Conservation (phyloP, 1,284 basidiomycete genomes). For the Kalmanozyma brasiliensis region DNA sequence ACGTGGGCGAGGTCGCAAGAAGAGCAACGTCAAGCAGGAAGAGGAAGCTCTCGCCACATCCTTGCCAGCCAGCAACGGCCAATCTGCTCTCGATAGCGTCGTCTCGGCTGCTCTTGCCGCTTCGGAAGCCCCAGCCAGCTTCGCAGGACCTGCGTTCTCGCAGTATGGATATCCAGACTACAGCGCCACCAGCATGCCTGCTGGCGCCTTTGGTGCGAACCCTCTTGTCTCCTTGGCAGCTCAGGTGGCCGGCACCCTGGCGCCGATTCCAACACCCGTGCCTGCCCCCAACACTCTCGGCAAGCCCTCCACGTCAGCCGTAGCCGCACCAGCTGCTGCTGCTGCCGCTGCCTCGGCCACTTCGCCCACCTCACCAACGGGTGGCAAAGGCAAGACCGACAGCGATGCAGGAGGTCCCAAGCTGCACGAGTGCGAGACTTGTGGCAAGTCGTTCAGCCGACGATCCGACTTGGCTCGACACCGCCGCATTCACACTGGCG, state of each 20-base stretch:
- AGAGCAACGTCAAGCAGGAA: constrained; percentile 29
- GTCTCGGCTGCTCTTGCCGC: constrained; percentile 33
- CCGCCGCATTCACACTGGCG: constrained; percentile 87
- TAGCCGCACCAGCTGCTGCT: constrained; percentile 7
- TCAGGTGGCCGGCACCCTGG: constrained; percentile 33
- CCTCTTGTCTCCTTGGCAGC: constrained; percentile 44
- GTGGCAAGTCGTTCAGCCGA: constrained; percentile 65
- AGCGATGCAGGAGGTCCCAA: constrained; percentile 67
- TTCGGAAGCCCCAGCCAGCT: constrained; percentile 19
- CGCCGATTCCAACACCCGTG: constrained; percentile 13
- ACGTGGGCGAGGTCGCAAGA: constrained; percentile 39
- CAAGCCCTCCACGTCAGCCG: constrained; percentile 8
- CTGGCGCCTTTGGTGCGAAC: constrained; percentile 36
- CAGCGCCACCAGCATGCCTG: constrained; percentile 35
- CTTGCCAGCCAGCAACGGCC: constrained; percentile 7
- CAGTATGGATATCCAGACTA: constrained; percentile 47
- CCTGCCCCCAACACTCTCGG: constrained; percentile 13
- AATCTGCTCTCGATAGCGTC: constrained; percentile 21
- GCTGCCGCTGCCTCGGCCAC: constrained; percentile 25
- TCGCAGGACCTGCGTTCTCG: constrained; percentile 28
- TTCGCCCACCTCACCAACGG: constrained; percentile 32
- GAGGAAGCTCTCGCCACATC: constrained; percentile 7
- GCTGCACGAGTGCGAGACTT: constrained; percentile 64
- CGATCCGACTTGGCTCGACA: constrained; percentile 71
- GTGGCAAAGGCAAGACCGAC: constrained; percentile 50